A percentile compares a stretch with the other conserved stretches of the same genome.
phyloP scores from a whole-genome alignment of 192 early-diverging fungal genomes.

The Piromyces finnis region DNA sequence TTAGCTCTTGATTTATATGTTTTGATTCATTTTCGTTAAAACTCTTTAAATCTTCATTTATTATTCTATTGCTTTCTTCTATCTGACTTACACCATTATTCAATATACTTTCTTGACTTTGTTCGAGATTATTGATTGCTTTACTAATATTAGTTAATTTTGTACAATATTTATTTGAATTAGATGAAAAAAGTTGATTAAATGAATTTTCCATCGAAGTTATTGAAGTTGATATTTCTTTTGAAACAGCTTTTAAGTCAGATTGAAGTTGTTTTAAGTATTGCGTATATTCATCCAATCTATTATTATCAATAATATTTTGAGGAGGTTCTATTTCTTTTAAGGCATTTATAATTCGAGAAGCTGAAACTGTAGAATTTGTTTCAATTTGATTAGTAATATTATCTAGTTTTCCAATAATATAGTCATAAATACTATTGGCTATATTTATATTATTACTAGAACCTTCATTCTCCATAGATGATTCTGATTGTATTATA shows the following conservation, averaged over 20 bases:
- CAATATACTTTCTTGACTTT: background rate
- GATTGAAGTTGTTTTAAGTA: background rate
- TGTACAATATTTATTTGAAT: background rate
- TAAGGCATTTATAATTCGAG: background rate
- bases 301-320: too few relatives aligned
- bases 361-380: background rate
- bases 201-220: background rate
- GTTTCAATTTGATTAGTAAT: background rate
- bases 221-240: background rate
- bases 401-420: background rate
- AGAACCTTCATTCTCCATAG: too few relatives aligned
- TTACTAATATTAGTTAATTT: background rate
- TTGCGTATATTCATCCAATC: too few relatives aligned
- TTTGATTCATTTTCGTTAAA: too few relatives aligned
- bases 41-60: too few relatives aligned
- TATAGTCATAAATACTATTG: background rate
- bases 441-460: too few relatives aligned
- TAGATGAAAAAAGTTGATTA: background rate
- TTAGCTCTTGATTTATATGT: too few relatives aligned
- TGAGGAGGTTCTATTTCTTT: background rate
- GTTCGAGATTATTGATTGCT: background rate
- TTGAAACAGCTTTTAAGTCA: background rate
- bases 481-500: too few relatives aligned
- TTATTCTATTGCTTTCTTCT: too few relatives aligned
- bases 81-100: too few relatives aligned